Conservation (phyloP, 352 stramenopile genomes). For the Pythium aristosporum region DNA sequence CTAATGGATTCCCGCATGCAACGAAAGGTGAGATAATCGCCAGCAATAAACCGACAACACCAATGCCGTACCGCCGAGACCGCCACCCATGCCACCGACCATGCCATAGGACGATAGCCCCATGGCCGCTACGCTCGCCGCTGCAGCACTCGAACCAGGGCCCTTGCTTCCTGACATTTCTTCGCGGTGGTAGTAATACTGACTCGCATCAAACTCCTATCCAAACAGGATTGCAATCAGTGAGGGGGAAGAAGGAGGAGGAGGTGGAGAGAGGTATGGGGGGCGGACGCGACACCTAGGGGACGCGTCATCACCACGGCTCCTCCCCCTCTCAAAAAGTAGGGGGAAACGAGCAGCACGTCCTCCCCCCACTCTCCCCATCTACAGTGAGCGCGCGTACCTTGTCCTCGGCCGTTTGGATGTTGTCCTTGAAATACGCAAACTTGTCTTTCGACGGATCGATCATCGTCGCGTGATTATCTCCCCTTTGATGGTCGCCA, state of each 20-base stretch:
- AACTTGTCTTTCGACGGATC: conserved; percentile 89
- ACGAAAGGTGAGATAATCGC: background rate
- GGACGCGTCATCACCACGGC: background rate
- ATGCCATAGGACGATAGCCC: conserved; percentile 56
- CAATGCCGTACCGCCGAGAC: conserved; percentile 22
- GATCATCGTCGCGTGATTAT: conserved; percentile 47
- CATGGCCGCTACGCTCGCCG: conserved; percentile 26
- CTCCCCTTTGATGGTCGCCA: conserved; percentile 1
- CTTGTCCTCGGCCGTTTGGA: conserved; percentile 87
- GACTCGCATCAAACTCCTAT: conserved; percentile 84
- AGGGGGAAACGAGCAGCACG: background rate
- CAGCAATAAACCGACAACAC: background rate
- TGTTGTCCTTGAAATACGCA: conserved; percentile 90
- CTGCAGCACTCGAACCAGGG: conserved; percentile 25
- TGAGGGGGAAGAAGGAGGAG: background rate
- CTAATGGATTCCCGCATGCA: background rate
- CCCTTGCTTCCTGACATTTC: conserved; percentile 52
- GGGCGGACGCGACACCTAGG: background rate
- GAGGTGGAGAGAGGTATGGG: background rate
- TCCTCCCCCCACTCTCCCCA: background rate
- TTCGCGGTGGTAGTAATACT: conserved; percentile 88
- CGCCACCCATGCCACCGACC: conserved; percentile 9
- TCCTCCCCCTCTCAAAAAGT: background rate
- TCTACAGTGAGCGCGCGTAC: conserved; percentile 24
- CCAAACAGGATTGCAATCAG: background rate